Evolutionary conservation across 129 eudicot species (phyloP), one percentile per base, ranked within the genome.

Genomic region (Ambrosia trifida): DNA sequence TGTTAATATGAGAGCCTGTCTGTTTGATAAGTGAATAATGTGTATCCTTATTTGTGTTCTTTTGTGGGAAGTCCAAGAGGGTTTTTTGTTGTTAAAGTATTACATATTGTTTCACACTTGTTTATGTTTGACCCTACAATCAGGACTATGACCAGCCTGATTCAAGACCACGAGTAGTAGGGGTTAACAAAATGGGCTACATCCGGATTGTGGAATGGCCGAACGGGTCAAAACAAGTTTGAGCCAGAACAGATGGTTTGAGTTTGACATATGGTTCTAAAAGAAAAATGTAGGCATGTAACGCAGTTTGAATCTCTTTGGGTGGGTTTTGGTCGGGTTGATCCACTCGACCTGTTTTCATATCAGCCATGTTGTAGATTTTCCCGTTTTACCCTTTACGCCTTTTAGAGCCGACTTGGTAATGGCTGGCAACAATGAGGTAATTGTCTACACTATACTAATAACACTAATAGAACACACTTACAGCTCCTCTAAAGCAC

Each of bases 1-100:
- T 80, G 76, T 80, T 71, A 64, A 72, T 79, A 73, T 56, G 59
- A 41, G n/a, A 33, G 62, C 49, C 9, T 47, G 30, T 69, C 18
- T 65, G 43, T 71, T 63, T 78, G 38, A 64, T 70, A 64, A 66
- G 70, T 70, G 70, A 50, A 40, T 78, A 43, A 38, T 38, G 43
- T 38, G 43, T 36, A 36, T 38, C 64, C 76, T 77, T 70, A 33
- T 63, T 62, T 12, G 47, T 49, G 10, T 28, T 76, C 20, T 20
- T n/a, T 30, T 51, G 47, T 67, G 50, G 65, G 75, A 11, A 19
- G 36, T 60, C 51, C 51, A 53, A 11, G 35, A 18, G 36, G 50
- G 30, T 53, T 74, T 75, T 66, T 54, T 64, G 58, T 53, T 64
- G 58, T 53, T 64, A 45, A 52, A 52, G 47, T 53, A 40, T 17